A percentile compares a stretch with the other conserved stretches of the same genome.
Evolutionary conservation across 2,329 filamentous ascomycete species (phyloP).

Genomic region (Reticulascus tulasneorum): DNA sequence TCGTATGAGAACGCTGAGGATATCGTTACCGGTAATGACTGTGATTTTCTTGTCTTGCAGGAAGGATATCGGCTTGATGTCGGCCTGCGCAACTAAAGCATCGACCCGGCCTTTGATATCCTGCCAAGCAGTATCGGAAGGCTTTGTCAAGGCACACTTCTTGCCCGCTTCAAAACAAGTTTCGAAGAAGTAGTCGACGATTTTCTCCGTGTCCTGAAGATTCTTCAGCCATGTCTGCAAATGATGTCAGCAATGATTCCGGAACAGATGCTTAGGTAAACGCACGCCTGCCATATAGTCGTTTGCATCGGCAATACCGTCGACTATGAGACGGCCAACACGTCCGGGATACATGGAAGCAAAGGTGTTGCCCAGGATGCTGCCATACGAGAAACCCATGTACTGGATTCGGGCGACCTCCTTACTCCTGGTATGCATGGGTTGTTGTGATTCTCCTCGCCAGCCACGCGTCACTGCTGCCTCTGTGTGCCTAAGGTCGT

Average conservation of each 20-base stretch:
- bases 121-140: constrained; percentile 19
- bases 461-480: background rate
- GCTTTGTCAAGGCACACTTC: constrained; percentile 23
- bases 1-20: constrained; percentile 20
- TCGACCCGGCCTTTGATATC: constrained; percentile 29
- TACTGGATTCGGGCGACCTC: constrained; percentile 34
- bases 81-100: constrained; percentile 23
- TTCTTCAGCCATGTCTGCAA: constrained; percentile 29
- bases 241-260: constrained; percentile 1
- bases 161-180: constrained; percentile 28
- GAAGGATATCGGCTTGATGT: constrained; percentile 20
- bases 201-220: constrained; percentile 31
- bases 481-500: constrained; percentile 24
- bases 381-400: constrained; percentile 46
- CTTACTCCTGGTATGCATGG: background rate
- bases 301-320: constrained; percentile 31
- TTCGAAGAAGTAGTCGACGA: constrained; percentile 28
- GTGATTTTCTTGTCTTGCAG: constrained; percentile 17
- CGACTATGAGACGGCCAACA: constrained; percentile 37
- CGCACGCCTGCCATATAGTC: constrained; percentile 31
- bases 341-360: constrained; percentile 30
- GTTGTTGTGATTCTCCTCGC: background rate
- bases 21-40: constrained; percentile 26
- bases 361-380: constrained; percentile 29
- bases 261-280: background rate